phyloP scores from a whole-genome alignment of 768 basidiomycete species.

The Crepidotus variabilis region DNA sequence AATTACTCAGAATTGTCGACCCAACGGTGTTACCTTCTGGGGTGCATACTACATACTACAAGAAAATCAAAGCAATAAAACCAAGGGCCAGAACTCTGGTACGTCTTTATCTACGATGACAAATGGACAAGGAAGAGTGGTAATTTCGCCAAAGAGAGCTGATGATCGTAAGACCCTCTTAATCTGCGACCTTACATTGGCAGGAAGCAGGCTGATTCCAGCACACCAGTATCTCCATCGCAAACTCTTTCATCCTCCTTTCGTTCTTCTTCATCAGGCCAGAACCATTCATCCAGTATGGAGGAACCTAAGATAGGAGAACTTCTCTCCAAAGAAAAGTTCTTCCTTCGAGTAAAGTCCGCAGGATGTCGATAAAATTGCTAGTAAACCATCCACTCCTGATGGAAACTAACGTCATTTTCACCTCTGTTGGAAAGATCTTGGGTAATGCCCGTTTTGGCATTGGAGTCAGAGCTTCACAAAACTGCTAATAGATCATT shows the following conservation, averaged over 20 bases:
- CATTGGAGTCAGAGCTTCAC: neutral
- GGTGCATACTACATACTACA: slow-evolving; percentile 44
- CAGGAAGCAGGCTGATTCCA: slow-evolving; percentile 37
- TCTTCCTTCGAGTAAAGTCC: slow-evolving; percentile 36
- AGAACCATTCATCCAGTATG: slow-evolving; percentile 26
- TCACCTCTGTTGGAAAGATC: slow-evolving; percentile 30
- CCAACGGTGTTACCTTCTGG: slow-evolving; percentile 44
- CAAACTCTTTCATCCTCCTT: slow-evolving; percentile 38
- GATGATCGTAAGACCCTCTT: slow-evolving; percentile 44
- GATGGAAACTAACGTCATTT: slow-evolving; percentile 30
- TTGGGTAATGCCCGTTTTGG: slow-evolving; percentile 36
- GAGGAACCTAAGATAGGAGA: slow-evolving; percentile 34
- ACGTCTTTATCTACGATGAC: slow-evolving; percentile 40
- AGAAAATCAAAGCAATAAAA: no score
- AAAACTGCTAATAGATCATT: neutral
- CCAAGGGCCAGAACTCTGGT: slow-evolving; percentile 49
- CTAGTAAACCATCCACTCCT: slow-evolving; percentile 43
- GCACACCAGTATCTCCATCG: slow-evolving; percentile 40
- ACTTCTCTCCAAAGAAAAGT: slow-evolving; percentile 43
- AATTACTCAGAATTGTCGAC: slow-evolving; percentile 37
- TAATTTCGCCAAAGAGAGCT: slow-evolving; percentile 43
- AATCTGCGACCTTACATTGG: slow-evolving; percentile 52
- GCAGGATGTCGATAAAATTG: slow-evolving; percentile 31
- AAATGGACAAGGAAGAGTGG: slow-evolving; percentile 52
- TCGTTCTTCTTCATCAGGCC: slow-evolving; percentile 37